Evolutionary conservation across 192 early-diverging fungal species (phyloP).

Genomic region (Geranomyces variabilis): DNA sequence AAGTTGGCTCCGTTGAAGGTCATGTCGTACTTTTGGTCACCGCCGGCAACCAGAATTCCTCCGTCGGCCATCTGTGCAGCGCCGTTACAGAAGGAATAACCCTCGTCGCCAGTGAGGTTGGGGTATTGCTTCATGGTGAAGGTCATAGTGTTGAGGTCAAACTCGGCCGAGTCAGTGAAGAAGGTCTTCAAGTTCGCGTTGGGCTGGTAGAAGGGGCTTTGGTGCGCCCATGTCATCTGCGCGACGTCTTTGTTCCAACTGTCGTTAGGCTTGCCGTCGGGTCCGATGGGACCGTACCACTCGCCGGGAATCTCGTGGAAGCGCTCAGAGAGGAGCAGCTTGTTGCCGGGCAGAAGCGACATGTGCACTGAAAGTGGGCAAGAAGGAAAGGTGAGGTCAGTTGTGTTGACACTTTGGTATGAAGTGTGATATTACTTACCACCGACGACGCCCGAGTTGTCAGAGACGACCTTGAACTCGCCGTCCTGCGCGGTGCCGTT

Average conservation of each 20-base stretch:
- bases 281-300: neutral
- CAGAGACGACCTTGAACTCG: constrained; percentile 21
- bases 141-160: constrained; percentile 14
- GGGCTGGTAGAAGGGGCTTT: constrained; percentile 22
- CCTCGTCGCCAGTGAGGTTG: constrained; percentile 15
- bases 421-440: constrained; percentile 18
- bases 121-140: constrained; percentile 24
- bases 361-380: constrained; percentile 23
- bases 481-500: neutral
- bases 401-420: too few species aligned
- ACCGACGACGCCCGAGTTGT: constrained; percentile 33
- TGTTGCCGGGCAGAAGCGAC: constrained; percentile 27
- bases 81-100: constrained; percentile 31
- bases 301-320: constrained; percentile 33
- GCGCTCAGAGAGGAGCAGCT: constrained; percentile 28
- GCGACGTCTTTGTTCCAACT: constrained; percentile 12
- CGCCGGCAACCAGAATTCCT: constrained; percentile 30
- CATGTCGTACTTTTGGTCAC: constrained; percentile 33
- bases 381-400: neutral
- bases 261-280: constrained; percentile 4
- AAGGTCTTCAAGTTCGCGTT: constrained; percentile 30
- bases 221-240: neutral
- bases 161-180: constrained; percentile 30
- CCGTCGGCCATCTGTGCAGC: constrained; percentile 36
- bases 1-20: constrained; percentile 13